phyloP scores from a whole-genome alignment of 805 yeast species.

The Candida krabiensis region DNA sequence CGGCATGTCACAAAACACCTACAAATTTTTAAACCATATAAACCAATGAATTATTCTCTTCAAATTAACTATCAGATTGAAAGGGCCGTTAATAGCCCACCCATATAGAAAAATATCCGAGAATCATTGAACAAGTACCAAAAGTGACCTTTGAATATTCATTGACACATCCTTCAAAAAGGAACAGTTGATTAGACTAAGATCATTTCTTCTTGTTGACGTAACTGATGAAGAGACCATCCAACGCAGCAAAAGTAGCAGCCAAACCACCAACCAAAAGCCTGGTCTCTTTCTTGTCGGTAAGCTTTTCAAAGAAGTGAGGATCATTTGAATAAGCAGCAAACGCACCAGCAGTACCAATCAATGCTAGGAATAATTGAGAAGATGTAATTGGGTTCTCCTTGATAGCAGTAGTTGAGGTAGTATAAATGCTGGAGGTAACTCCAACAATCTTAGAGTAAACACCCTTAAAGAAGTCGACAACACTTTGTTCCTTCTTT shows the following conservation, averaged over 20 bases:
- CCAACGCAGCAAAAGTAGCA: slow-evolving; percentile 18
- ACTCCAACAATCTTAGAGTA: slow-evolving; percentile 13
- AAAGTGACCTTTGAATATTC: no score
- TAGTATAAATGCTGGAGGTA: slow-evolving; percentile 11
- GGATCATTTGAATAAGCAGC: slow-evolving; percentile 16
- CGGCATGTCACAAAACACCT: no score
- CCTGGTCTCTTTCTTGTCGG: slow-evolving; percentile 10
- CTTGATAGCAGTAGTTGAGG: slow-evolving; percentile 15
- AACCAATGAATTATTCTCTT: no score
- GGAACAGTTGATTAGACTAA: no score
- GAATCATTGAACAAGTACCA: no score
- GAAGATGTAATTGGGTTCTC: slow-evolving; percentile 24
- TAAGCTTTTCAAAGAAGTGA: slow-evolving; percentile 13
- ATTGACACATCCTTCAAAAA: no score
- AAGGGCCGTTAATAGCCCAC: no score
- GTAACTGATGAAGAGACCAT: slow-evolving; percentile 17
- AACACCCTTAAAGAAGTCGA: slow-evolving; percentile 14
- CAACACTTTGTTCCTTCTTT: slow-evolving; percentile 16
- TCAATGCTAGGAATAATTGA: slow-evolving; percentile 20
- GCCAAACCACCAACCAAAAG: slow-evolving; percentile 10
- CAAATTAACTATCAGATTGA: no score
- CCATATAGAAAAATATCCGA: no score
- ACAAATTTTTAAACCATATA: no score
- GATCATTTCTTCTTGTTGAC: slow-evolving; percentile 16
- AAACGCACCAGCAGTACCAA: slow-evolving; percentile 21